A percentile compares a stretch with the other conserved stretches of the same genome.
These are phyloP conservation scores for Delitschia confertaspora DNA, from an alignment of 495 filamentous ascomycete genomes.

Conservation along the genomic window DNA sequence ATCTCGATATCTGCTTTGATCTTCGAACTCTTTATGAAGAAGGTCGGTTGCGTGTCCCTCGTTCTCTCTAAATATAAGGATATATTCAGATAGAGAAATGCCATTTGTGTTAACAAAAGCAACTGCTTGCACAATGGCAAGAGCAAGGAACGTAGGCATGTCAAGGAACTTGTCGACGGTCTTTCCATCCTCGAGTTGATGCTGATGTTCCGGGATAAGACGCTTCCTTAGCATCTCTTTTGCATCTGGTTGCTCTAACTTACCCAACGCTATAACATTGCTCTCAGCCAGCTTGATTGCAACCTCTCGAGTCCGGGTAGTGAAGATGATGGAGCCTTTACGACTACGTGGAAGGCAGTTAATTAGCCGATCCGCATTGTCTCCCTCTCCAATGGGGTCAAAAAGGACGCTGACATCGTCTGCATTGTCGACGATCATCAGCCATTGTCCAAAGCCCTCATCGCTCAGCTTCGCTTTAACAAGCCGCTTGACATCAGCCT, in stretches of 20 bases:
- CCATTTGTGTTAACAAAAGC: conserved; percentile 40
- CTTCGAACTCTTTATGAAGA: conserved; percentile 44
- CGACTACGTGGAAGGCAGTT: conserved; percentile 15
- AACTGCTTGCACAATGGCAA: conserved; percentile 42
- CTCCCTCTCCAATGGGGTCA: too few species aligned
- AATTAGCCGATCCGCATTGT: neutral
- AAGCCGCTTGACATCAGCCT: conserved; percentile 19
- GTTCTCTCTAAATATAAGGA: conserved; percentile 37
- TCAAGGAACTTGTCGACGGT: neutral
- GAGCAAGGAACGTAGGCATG: conserved; percentile 31
- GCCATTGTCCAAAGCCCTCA: conserved; percentile 25
- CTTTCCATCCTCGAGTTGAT: conserved; percentile 6
- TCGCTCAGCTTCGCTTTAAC: conserved; percentile 15
- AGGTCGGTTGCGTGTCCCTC: conserved; percentile 37
- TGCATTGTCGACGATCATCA: conserved; percentile 36
- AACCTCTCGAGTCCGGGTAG: conserved; percentile 5
- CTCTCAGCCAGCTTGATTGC: neutral
- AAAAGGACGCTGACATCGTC: conserved; percentile 31
- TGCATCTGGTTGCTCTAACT: conserved; percentile 17
- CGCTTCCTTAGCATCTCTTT: conserved; percentile 27
- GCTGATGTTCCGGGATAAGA: too few species aligned
- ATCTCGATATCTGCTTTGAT: conserved; percentile 37
- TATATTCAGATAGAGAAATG: conserved; percentile 36
- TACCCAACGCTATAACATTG: conserved; percentile 11
- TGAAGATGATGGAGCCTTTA: conserved; percentile 16